phyloP scores from a whole-genome alignment of 176 grass and related monocot species.

The Aechmea fasciata region DNA sequence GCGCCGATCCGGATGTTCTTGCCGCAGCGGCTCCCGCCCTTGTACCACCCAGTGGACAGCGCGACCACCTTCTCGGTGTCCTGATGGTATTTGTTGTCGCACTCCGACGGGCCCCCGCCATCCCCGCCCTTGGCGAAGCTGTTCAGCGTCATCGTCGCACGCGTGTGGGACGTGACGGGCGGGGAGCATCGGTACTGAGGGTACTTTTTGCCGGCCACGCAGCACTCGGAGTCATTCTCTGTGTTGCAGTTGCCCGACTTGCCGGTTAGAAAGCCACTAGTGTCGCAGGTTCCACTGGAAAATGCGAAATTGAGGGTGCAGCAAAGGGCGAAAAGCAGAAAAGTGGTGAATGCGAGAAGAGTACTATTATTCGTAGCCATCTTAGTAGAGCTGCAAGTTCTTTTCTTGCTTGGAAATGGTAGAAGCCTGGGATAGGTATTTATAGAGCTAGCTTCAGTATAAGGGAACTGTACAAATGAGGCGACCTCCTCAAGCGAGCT shows the following conservation, averaged over 20 bases:
- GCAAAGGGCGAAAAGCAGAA: too few relatives aligned
- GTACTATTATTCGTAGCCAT: too few relatives aligned
- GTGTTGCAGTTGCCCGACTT: constrained; percentile 34
- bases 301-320: too few relatives aligned
- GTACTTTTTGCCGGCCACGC: constrained; percentile 40
- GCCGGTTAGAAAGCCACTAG: constrained; percentile 33
- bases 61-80: constrained; percentile 37
- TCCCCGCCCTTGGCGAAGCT: constrained; percentile 50
- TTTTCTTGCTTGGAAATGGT: too few relatives aligned
- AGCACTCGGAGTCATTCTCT: constrained; percentile 37
- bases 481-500: too few relatives aligned
- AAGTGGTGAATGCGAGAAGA: too few relatives aligned
- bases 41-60: constrained; percentile 47
- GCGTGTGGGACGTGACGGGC: constrained; percentile 28
- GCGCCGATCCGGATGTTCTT: constrained; percentile 34
- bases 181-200: constrained; percentile 51
- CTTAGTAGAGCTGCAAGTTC: too few relatives aligned
- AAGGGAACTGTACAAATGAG: too few relatives aligned
- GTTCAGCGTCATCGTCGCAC: constrained; percentile 35
- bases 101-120: constrained; percentile 37
- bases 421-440: too few relatives aligned
- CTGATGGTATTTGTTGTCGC: constrained; percentile 32
- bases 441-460: too few relatives aligned
- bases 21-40: constrained; percentile 15
- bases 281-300: too few relatives aligned